phyloP scores from a whole-genome alignment of 768 basidiomycete genomes.

The Strobilomyces dryophilus region DNA sequence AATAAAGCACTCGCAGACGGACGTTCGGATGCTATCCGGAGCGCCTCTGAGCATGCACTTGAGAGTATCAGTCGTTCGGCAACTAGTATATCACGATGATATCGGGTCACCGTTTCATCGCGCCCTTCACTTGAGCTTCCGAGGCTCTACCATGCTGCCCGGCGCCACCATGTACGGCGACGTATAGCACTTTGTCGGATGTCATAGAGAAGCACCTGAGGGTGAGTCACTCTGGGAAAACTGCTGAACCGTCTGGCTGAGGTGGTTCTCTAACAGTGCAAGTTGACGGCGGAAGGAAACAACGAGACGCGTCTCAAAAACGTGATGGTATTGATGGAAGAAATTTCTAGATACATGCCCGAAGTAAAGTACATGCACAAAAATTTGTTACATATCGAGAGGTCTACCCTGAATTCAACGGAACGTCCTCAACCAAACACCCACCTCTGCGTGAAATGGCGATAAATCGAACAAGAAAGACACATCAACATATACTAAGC shows the following conservation, averaged over 20 bases:
- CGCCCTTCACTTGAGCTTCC: constrained; percentile 51
- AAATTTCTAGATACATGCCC: constrained; percentile 21
- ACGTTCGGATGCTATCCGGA: constrained; percentile 19
- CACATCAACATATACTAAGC: constrained; percentile 2
- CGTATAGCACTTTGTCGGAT: constrained; percentile 30
- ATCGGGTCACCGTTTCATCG: constrained; percentile 49
- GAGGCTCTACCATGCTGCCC: constrained; percentile 51
- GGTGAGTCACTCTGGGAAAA: neutral
- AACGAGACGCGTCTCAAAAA: constrained; percentile 7
- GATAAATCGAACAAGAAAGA: constrained; percentile 8
- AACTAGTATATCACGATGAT: neutral
- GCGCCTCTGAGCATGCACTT: constrained; percentile 52
- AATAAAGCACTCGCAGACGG: constrained; percentile 33
- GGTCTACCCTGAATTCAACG: neutral
- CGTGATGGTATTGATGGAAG: constrained; percentile 16
- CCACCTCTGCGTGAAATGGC: constrained; percentile 1
- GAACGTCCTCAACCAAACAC: neutral
- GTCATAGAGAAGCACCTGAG: constrained; percentile 6
- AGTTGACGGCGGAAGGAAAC: neutral
- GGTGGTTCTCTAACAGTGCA: too few relatives aligned
- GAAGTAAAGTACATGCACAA: constrained; percentile 17
- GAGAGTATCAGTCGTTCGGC: constrained; percentile 1
- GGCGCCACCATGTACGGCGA: constrained; percentile 78
- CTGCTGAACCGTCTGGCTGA: too few relatives aligned
- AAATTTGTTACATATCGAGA: constrained; percentile 1